Base-by-base conservation (phyloP, 2,329 filamentous ascomycete genomes). In the Harringtonia aguacate region DNA sequence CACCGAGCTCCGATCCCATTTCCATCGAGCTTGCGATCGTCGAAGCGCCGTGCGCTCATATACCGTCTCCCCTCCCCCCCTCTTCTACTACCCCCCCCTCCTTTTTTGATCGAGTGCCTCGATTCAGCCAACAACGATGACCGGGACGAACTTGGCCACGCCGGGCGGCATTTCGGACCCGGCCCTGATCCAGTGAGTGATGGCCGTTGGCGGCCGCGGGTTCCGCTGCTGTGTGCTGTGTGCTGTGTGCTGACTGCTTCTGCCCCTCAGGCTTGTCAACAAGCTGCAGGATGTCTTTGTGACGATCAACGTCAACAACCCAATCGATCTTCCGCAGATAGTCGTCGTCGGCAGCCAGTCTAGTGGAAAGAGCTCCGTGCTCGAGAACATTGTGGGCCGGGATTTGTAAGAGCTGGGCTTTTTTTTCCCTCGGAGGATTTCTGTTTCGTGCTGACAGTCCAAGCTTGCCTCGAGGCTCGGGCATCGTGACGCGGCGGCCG, bases 221-320 rank as follows among this genome's bases (percentile, higher is more conserved):
- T 18, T 4, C 10, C 17, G 14, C 20, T 28, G 36, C 17, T 12
- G 4, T 7, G 21, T 17, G 30, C 17, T 38, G 12, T 30, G n/a
- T 13, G 33, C 13, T 17, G 20, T 10, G 14, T 39, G 38, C 38
- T 44, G 27, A 40, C 43, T 14, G 7, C n/a, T 12, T 33, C 29
- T 22, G 8, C 29, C 24, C 20, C 8, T 18, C 48, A 82, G 78
- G 59, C 84, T 97, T 56, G 92, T 98, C 63, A 98, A 98, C 75
- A 97, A 94, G 73, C 81, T 98, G 39, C 92, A 98, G 65, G 92
- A 98, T 86, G 92, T 98, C 56, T 98, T 98, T 63, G 84, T 90
- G 50, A 97, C 92, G 35, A 92, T 98, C 56, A 92, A 92, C 56
- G 92, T 97, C 59, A 92, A 95, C 77, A 98, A 98, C 68, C 92